A percentile compares a stretch with the other conserved stretches of the same genome.
Evolutionary conservation across 768 basidiomycete genomes (phyloP).

Genomic region (Rhizopogon vesiculosus): DNA sequence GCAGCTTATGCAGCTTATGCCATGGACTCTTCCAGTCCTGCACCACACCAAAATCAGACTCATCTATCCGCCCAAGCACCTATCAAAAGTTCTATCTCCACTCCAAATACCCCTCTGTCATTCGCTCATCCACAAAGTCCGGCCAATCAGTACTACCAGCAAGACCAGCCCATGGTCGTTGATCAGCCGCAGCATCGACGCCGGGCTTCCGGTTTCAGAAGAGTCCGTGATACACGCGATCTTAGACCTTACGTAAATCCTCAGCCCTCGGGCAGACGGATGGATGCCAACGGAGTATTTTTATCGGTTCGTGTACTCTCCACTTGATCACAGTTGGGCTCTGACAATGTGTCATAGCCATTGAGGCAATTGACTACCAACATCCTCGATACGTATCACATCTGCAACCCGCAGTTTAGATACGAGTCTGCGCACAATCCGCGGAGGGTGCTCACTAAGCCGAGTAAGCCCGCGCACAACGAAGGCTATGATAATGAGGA

Average conservation of each 20-base stretch:
- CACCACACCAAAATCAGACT: slow-evolving; percentile 47
- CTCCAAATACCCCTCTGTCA: slow-evolving; percentile 69
- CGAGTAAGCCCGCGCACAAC: slow-evolving; percentile 92
- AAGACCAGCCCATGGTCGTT: slow-evolving; percentile 71
- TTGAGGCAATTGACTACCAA: slow-evolving; percentile 75
- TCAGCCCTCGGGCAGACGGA: slow-evolving; percentile 62
- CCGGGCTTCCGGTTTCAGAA: slow-evolving; percentile 71
- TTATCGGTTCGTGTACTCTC: slow-evolving; percentile 63
- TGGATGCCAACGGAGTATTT: slow-evolving; percentile 71
- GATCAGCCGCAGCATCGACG: slow-evolving; percentile 58
- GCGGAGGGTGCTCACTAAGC: slow-evolving; percentile 94
- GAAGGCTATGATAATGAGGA: slow-evolving; percentile 99
- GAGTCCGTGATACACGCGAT: slow-evolving; percentile 73
- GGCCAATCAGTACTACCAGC: slow-evolving; percentile 51
- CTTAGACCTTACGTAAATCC: slow-evolving; percentile 69
- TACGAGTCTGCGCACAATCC: slow-evolving; percentile 96
- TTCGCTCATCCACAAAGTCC: slow-evolving; percentile 53
- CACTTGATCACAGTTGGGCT: neutral
- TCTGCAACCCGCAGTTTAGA: slow-evolving; percentile 92
- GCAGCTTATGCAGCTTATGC: slow-evolving; percentile 46
- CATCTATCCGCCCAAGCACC: slow-evolving; percentile 48
- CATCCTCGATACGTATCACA: slow-evolving; percentile 86
- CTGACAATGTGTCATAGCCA: slow-evolving; percentile 34
- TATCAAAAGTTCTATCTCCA: slow-evolving; percentile 54
- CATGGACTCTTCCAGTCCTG: slow-evolving; percentile 65